phyloP scores from a whole-genome alignment of 352 stramenopile species.

The Peronospora destructor region DNA sequence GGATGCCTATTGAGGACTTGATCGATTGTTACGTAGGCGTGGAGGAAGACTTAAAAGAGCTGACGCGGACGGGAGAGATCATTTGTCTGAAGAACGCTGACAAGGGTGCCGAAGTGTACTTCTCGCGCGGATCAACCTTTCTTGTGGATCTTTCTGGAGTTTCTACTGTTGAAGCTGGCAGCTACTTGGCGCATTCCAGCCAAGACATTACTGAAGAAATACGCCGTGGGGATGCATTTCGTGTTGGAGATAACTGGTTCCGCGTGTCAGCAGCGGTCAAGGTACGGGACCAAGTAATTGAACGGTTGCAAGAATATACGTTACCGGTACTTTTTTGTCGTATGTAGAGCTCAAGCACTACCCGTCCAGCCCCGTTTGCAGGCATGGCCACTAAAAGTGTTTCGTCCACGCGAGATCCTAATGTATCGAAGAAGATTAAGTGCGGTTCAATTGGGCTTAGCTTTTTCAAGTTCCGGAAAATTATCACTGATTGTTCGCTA shows the following conservation, averaged over 20 bases:
- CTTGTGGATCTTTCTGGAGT: constrained; percentile 69
- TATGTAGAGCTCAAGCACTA: constrained; percentile 50
- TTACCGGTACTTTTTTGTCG: neutral
- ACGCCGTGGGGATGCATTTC: constrained; percentile 64
- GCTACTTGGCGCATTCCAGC: constrained; percentile 54
- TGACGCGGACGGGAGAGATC: constrained; percentile 66
- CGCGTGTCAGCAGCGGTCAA: constrained; percentile 73
- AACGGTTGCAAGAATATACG: neutral
- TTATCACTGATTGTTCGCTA: neutral
- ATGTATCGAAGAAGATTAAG: constrained; percentile 80
- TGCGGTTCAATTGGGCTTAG: constrained; percentile 10
- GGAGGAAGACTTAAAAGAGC: constrained; percentile 68
- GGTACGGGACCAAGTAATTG: constrained; percentile 19
- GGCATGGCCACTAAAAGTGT: constrained; percentile 71
- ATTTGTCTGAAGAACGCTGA: constrained; percentile 84
- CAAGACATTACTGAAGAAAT: constrained; percentile 67
- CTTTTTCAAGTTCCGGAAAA: neutral
- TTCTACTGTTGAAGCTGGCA: constrained; percentile 65
- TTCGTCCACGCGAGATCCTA: constrained; percentile 67
- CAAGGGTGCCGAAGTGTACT: constrained; percentile 73
- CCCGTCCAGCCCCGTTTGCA: constrained; percentile 55
- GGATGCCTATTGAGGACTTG: constrained; percentile 75
- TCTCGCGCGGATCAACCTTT: constrained; percentile 54
- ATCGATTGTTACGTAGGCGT: constrained; percentile 79
- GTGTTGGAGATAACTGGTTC: constrained; percentile 75